Base-by-base conservation (phyloP, 345 rosid genomes). In the Aurinia saxatilis region DNA sequence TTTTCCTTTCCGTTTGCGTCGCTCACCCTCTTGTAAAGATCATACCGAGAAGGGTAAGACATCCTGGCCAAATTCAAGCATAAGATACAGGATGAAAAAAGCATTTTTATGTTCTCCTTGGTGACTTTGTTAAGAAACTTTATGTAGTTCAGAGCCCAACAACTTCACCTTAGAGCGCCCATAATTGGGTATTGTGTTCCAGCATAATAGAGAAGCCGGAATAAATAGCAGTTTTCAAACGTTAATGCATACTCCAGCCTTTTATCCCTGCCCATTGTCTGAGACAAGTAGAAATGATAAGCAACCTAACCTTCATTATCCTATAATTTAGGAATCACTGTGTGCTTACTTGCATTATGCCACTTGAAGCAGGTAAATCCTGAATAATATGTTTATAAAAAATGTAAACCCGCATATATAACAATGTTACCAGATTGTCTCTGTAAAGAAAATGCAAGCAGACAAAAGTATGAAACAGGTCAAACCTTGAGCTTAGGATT, bases 181-280 rank as follows among this genome's bases (percentile, higher is more conserved):
- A 92, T 88, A 30, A 92, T 92, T 7, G 98, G 98, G 79, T 88
- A 92, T 50, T 88, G 96, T 59, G 95, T 86, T 69, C 98, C 96
- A 7, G 84, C 87, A 11, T 88, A 92, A 61, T 86, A 88, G 33
- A 92, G 98, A 71, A 92, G 95, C 68, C 96, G 82, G 50, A 92
- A 92, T 76, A 72, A 66, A 54, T 88, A 91, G 79, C 95, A 86
- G 58, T 61, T 86, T 65, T 85, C 89, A 50, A 92, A 92, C 5
- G 95, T 82, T 54, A 93, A 90, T 38, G 93, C 96, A 73, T 84
- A 92, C 66, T 80, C 91, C 70, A 92, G 72, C 74, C 98, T 86
- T 81, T 86, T 72, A 49, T 86, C 95, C 34, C 93, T 80, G 10
- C 96, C 98, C 87, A 88, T 92, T 48, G 95, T 92, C 98, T 92